phyloP scores from a whole-genome alignment of 257 asterid species.

The Solanum verrucosum region DNA sequence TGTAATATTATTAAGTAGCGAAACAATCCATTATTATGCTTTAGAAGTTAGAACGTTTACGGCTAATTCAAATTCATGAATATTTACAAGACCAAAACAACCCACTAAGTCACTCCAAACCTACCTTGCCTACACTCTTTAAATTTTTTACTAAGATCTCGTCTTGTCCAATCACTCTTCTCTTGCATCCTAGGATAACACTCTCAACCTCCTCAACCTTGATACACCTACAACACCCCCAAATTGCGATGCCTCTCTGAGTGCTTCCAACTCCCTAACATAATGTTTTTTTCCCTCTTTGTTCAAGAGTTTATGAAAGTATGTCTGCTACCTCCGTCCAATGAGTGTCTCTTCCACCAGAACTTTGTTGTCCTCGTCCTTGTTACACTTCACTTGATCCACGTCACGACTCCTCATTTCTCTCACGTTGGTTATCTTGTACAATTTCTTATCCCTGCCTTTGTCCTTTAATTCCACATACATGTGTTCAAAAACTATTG shows the following conservation, averaged over 20 bases:
- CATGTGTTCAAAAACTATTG: neutral
- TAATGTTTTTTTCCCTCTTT: neutral
- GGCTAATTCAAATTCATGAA: too few species aligned
- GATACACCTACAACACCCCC: too few species aligned
- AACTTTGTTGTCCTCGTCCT: neutral
- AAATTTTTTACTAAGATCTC: too few species aligned
- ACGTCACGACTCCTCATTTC: neutral
- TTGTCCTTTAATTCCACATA: neutral
- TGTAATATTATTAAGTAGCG: too few species aligned
- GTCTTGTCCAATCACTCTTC: too few species aligned
- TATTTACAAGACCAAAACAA: too few species aligned
- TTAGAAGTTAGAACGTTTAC: too few species aligned
- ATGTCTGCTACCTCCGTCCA: neutral
- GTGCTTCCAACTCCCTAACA: neutral
- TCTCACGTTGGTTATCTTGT: neutral
- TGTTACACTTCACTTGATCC: neutral
- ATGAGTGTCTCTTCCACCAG: neutral
- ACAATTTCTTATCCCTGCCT: neutral
- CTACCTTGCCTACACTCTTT: too few species aligned
- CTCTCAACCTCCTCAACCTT: too few species aligned
- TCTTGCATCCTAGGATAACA: too few species aligned
- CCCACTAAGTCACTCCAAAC: too few species aligned
- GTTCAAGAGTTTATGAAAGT: neutral
- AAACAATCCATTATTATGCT: too few species aligned
- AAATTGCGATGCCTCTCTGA: neutral